Base-by-base conservation (phyloP, 2,329 filamentous ascomycete genomes). In the Colletotrichum liaoningense region DNA sequence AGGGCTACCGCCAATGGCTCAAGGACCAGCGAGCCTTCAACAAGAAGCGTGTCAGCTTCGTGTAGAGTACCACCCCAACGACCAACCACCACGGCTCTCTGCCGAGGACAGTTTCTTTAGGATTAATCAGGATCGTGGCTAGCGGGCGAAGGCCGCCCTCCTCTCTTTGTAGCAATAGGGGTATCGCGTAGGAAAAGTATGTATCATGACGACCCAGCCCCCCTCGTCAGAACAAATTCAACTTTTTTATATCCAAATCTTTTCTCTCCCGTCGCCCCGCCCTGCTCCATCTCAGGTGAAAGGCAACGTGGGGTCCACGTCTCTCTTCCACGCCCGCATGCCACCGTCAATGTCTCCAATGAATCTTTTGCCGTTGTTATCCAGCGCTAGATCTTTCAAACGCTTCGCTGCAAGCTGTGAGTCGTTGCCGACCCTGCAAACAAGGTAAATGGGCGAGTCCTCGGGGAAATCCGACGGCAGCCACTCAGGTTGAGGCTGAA, bases 21-120 rank as follows among this genome's bases (percentile, higher is more conserved):
- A 98, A 98, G 88, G 97, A 99, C 81, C 97, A 98, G 87, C 89
- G 96, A 75, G 96, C 95, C 11, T 99, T 98, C 86, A 98, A 97
- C 86, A 95, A 95, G 87, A 97, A 97, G 90, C 92, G 91, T 82
- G 90, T 86, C 77, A 90, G 85, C 79, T 91, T 92, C 82, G 84
- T 92, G 75, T 92, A 82, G 86, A 68, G 58, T 67, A 33, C 1
- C 30, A 42, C 46, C 26, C 46, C 26, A 55, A 28, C 30, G 12
- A 63, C 14, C 22, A n/a, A 11, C 5, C 60, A 22, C 22, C 35
- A 28, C 52, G 52, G 30, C 46, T 42, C 38, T 70, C 35, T 52
- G 33, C 42, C 56, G 22, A 16, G 22, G n/a, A 69, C 24, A 24
- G 71, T 55, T 66, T 72, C 67, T 66, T 59, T 67, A 46, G 64